Percentiles rank a stretch among this genome's conserved stretches.
Conservation (phyloP, 2,329 filamentous ascomycete species). For the Davidsoniella eucalypti region DNA sequence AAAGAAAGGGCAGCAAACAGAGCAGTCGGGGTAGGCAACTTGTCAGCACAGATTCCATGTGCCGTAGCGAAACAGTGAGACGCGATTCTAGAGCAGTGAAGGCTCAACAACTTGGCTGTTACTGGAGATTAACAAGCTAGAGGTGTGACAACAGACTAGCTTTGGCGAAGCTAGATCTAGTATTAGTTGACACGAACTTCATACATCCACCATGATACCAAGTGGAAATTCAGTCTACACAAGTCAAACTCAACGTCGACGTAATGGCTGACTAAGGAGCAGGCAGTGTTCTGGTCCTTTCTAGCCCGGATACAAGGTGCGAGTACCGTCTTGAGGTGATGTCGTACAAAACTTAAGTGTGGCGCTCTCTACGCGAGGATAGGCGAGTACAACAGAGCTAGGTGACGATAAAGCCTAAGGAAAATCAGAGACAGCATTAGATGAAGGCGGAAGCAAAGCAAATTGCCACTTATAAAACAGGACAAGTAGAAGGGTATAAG, state of each 20-base stretch:
- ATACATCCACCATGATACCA: too few relatives aligned
- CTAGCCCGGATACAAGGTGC: neutral
- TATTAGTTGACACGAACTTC: too few relatives aligned
- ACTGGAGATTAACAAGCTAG: too few relatives aligned
- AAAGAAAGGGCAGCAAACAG: neutral
- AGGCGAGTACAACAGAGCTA: conserved; percentile 7
- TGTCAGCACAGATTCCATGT: neutral
- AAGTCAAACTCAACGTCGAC: neutral
- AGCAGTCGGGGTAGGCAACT: neutral
- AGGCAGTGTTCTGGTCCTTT: neutral
- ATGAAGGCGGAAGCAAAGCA: neutral
- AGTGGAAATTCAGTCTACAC: too few relatives aligned
- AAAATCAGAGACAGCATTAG: neutral
- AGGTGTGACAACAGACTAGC: too few relatives aligned
- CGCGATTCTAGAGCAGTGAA: too few relatives aligned
- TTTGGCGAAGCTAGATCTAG: too few relatives aligned
- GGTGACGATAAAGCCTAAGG: neutral
- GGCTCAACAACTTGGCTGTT: too few relatives aligned
- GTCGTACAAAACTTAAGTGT: conserved; percentile 8
- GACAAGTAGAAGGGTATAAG: conserved; percentile 1
- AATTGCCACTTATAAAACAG: neutral
- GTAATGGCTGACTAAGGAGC: neutral
- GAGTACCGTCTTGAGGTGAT: neutral
- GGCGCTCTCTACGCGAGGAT: conserved; percentile 10
- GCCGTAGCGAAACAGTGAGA: too few relatives aligned